These are phyloP conservation scores for Chlorella sorokiniana DNA, from an alignment of 139 green algal species.

Conservation along the genomic window DNA sequence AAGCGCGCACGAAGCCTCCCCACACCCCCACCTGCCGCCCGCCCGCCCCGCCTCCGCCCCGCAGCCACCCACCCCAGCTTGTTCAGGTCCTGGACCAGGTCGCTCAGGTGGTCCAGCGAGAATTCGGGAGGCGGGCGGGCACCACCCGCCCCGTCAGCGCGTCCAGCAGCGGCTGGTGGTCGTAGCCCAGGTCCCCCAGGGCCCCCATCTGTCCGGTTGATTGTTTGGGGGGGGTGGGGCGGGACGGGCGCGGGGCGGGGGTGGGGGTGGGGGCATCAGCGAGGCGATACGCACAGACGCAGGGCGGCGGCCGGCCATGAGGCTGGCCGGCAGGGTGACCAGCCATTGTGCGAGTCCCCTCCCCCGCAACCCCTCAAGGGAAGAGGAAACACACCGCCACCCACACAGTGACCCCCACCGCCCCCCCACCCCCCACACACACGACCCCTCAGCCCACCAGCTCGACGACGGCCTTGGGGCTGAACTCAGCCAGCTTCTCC, in stretches of 20 bases:
- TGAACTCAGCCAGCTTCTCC: constrained; percentile 28
- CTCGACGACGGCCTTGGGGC: constrained; percentile 33
- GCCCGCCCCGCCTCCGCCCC: not conserved
- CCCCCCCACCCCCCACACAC: too few species aligned
- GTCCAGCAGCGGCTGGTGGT: constrained; percentile 33
- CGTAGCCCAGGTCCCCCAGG: constrained; percentile 37
- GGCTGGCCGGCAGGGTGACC: too few species aligned
- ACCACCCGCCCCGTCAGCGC: constrained; percentile 30
- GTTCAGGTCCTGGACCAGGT: constrained; percentile 42
- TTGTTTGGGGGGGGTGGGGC: too few species aligned
- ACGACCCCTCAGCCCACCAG: constrained; percentile 11
- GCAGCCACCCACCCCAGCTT: constrained; percentile 35
- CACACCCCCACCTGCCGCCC: not conserved
- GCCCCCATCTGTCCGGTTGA: not conserved
- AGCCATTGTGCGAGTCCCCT: too few species aligned
- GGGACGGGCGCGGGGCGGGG: not conserved
- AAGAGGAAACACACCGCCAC: too few species aligned
- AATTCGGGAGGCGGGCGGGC: constrained; percentile 36
- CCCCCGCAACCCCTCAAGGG: too few species aligned
- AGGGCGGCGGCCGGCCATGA: too few species aligned
- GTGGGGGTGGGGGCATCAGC: too few species aligned
- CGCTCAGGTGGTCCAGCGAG: constrained; percentile 18
- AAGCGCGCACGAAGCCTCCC: too few species aligned
- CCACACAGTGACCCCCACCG: too few species aligned
- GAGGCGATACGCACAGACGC: too few species aligned